Conservation (phyloP, 176 grass and related monocot species). For the Tillandsia fasciculata region DNA sequence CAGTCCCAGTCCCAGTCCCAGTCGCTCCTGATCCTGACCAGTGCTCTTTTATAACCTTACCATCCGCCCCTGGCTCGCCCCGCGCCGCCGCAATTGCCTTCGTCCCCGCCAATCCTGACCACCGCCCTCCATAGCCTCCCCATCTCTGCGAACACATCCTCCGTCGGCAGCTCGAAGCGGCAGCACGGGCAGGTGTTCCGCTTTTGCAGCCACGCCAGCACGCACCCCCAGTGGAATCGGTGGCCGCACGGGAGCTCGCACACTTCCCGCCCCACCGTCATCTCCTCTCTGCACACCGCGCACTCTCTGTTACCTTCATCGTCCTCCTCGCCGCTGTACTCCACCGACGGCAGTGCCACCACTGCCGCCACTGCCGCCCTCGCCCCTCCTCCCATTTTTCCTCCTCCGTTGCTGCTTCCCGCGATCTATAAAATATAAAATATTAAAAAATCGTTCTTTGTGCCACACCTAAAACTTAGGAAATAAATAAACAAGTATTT, state of each 20-base stretch:
- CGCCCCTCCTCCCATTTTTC: conserved; percentile 7
- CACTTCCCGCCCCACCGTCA: conserved; percentile 29
- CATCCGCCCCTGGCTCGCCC: no score
- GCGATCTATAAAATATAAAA: no score
- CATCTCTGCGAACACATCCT: conserved; percentile 52
- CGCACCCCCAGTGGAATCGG: conserved; percentile 82
- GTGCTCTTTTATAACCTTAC: no score
- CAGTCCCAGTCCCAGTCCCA: no score
- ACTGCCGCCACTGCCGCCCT: conserved; percentile 17
- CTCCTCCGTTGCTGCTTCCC: not conserved
- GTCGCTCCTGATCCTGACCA: no score
- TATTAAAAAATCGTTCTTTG: no score
- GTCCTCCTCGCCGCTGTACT: conserved; percentile 20
- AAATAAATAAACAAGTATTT: no score
- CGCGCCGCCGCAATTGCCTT: no score
- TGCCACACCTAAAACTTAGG: no score
- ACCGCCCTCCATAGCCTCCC: conserved; percentile 59
- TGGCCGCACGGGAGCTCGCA: conserved; percentile 69
- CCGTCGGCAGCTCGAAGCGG: conserved; percentile 62
- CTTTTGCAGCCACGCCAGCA: conserved; percentile 50
- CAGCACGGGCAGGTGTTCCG: conserved; percentile 92
- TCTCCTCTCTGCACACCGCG: conserved; percentile 78
- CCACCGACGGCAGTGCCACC: conserved; percentile 36
- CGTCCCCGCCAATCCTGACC: conserved; percentile 36
- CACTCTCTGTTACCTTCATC: conserved; percentile 39